Evolutionary conservation across 352 stramenopile genomes (phyloP).

Genomic region (Phytophthora melonis): DNA sequence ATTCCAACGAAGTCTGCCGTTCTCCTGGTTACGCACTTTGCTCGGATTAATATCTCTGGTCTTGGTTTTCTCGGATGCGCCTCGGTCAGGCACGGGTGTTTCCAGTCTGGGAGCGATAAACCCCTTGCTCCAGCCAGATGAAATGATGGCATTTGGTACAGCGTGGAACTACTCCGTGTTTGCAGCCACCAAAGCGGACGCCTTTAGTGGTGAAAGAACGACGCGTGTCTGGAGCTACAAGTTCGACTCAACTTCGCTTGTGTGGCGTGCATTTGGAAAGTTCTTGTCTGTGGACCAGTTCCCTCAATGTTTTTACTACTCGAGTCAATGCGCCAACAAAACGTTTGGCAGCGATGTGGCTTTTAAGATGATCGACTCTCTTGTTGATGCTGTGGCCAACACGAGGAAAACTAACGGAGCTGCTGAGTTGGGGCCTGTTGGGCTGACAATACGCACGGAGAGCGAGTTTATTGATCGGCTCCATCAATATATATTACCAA

Average conservation of each 20-base stretch:
- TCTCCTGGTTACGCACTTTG: slow-evolving; percentile 22
- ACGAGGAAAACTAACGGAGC: not conserved
- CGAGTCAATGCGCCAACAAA: not conserved
- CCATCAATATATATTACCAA: slow-evolving; percentile 45
- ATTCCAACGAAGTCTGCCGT: slow-evolving; percentile 26
- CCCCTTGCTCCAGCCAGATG: slow-evolving; percentile 31
- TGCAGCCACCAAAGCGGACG: slow-evolving; percentile 18
- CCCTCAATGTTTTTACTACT: slow-evolving; percentile 39
- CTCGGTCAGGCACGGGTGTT: slow-evolving; percentile 34
- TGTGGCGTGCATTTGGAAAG: slow-evolving; percentile 31
- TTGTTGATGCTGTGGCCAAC: slow-evolving; percentile 10
- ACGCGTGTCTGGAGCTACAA: slow-evolving; percentile 45
- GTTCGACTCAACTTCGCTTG: slow-evolving; percentile 42
- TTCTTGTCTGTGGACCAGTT: slow-evolving; percentile 25
- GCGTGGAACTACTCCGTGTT: slow-evolving; percentile 36
- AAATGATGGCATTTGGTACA: slow-evolving; percentile 31
- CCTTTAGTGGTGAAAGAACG: not conserved
- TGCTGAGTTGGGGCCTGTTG: not conserved
- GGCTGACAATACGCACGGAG: slow-evolving; percentile 15
- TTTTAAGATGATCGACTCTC: slow-evolving; percentile 40
- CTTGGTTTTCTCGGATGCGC: slow-evolving; percentile 37
- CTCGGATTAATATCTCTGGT: slow-evolving; percentile 26
- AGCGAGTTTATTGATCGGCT: slow-evolving; percentile 42
- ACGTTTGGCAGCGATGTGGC: slow-evolving; percentile 19
- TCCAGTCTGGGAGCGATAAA: slow-evolving; percentile 1